Evolutionary conservation across 768 basidiomycete genomes (phyloP).

Genomic region (Suillus subaureus): DNA sequence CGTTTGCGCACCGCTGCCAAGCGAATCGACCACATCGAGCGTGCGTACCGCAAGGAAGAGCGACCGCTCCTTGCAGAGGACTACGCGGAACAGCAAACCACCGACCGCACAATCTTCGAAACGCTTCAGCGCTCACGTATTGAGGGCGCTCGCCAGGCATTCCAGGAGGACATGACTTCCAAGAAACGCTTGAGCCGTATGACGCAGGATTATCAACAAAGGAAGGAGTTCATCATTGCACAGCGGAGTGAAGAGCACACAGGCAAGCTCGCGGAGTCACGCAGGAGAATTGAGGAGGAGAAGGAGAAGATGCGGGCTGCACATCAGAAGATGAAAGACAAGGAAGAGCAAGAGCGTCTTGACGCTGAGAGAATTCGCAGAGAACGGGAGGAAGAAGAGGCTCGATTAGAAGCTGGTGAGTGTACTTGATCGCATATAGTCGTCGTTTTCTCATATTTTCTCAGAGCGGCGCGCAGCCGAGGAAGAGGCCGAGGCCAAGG

Average conservation of each 20-base stretch:
- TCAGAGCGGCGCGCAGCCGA: conserved; percentile 60
- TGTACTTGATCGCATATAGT: conserved; percentile 12
- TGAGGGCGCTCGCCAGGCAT: conserved; percentile 55
- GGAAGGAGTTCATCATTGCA: conserved; percentile 54
- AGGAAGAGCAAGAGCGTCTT: conserved; percentile 37
- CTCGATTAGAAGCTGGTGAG: conserved; percentile 54
- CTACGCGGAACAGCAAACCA: conserved; percentile 82
- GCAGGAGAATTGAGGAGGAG: conserved; percentile 78
- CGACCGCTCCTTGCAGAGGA: conserved; percentile 82
- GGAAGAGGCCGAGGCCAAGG: conserved; percentile 54
- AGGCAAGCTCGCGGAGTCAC: conserved; percentile 56
- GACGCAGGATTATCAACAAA: conserved; percentile 63
- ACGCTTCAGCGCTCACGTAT: conserved; percentile 56
- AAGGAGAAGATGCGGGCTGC: conserved; percentile 70
- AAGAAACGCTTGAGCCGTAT: conserved; percentile 79
- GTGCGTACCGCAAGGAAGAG: conserved; percentile 93
- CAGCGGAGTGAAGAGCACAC: conserved; percentile 69
- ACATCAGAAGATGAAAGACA: conserved; percentile 61
- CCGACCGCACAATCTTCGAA: conserved; percentile 73
- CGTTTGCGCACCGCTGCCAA: conserved; percentile 82
- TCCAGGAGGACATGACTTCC: conserved; percentile 67
- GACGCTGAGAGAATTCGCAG: conserved; percentile 24
- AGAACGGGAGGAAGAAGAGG: conserved; percentile 44
- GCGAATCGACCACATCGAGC: conserved; percentile 93
- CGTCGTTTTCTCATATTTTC: conserved; percentile 21